Evolutionary conservation across 352 stramenopile genomes (phyloP).

Genomic region (Phytophthora sansomeana): DNA sequence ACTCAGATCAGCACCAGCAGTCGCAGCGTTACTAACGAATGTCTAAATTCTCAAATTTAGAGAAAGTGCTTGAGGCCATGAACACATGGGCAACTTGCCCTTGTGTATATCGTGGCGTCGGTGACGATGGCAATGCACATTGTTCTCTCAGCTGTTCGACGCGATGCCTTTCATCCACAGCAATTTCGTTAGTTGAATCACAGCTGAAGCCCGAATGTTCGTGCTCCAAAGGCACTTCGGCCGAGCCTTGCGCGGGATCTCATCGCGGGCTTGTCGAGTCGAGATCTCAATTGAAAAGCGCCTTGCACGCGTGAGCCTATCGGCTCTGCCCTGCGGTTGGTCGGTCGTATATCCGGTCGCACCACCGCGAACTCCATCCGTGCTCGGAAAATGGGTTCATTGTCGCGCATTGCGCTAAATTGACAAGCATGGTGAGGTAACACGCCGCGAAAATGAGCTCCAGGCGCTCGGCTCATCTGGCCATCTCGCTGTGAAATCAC

Average conservation of each 20-base stretch:
- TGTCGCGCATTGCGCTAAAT: conserved; percentile 11
- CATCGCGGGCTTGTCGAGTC: conserved; percentile 13
- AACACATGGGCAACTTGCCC: neutral
- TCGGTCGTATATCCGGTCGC: neutral
- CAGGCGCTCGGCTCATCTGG: conserved; percentile 13
- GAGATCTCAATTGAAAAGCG: conserved; percentile 9
- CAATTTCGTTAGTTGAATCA: no score
- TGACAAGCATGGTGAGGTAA: conserved; percentile 4
- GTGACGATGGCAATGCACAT: neutral
- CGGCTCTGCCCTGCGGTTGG: neutral
- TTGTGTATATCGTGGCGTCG: neutral
- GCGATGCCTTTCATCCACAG: neutral
- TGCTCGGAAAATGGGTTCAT: conserved; percentile 11
- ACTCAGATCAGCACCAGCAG: neutral
- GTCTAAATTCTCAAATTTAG: conserved; percentile 8
- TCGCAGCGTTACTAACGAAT: conserved; percentile 11
- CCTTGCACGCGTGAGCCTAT: neutral
- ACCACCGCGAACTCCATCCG: neutral
- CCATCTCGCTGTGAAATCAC: conserved; percentile 2
- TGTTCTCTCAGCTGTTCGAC: neutral
- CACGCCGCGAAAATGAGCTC: conserved; percentile 15
- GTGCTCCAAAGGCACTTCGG: conserved; percentile 7
- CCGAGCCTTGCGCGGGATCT: neutral
- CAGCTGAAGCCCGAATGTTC: no score
- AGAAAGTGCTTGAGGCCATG: neutral